phyloP scores from a whole-genome alignment of 257 asterid genomes.

The Craterostigma plantagineum region DNA sequence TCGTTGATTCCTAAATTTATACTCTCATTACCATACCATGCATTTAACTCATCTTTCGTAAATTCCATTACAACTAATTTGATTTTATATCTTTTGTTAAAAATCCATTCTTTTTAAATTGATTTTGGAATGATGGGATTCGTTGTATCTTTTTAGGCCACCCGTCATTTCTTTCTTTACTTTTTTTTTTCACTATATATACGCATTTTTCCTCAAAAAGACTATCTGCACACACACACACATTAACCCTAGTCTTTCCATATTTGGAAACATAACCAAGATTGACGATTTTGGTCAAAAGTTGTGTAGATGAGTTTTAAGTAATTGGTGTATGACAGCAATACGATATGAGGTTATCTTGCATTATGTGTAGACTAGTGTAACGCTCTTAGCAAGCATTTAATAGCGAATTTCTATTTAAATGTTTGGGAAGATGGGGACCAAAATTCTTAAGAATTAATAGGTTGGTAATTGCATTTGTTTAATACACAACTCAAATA shows the following conservation, averaged over 20 bases:
- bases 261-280: not conserved
- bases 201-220: not conserved
- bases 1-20: constrained; percentile 37
- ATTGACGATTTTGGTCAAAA: too few relatives aligned
- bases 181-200: not conserved
- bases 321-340: too few relatives aligned
- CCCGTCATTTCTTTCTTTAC: constrained; percentile 10
- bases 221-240: not conserved
- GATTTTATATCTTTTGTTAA: constrained; percentile 12
- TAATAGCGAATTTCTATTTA: too few relatives aligned
- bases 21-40: constrained; percentile 9
- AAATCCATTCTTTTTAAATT: constrained; percentile 22
- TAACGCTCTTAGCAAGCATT: too few relatives aligned
- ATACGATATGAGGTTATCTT: too few relatives aligned
- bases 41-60: too few relatives aligned
- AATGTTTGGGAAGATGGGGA: too few relatives aligned
- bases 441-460: too few relatives aligned
- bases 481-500: not conserved
- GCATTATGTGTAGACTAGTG: too few relatives aligned
- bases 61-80: too few relatives aligned
- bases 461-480: too few relatives aligned
- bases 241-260: constrained; percentile 2
- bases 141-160: constrained; percentile 58
- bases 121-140: constrained; percentile 54
- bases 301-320: too few relatives aligned